Evolutionary conservation across 169 alveolate genomes (phyloP), one percentile per base, ranked within the genome.

Genomic region (Babesia bovis): DNA sequence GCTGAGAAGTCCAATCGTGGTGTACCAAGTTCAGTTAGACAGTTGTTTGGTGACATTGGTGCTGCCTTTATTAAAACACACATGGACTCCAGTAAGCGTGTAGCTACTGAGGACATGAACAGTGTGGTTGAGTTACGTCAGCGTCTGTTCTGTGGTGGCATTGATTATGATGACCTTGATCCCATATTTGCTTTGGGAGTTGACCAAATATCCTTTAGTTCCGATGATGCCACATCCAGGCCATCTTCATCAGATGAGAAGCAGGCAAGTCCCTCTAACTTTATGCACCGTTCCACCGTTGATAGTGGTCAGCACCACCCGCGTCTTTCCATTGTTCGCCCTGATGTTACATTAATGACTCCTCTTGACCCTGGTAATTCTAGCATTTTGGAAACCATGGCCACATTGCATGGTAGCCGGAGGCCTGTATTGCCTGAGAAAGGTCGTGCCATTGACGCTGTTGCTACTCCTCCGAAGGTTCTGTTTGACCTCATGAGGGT

Each of bases 401-500:
- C 55, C 23, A 45, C 40, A 36, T 55, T 78, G 55, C 87, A 78
- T 53, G 82, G 72, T 28, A 23, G 71, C 58, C 28, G 33, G 4
- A 23, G 87, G 6, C 87, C 87, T 42, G 50, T 51, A 21, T 49
- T 78, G 21, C 87, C 87, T n/a, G 77, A 85, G 28, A 40, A 17
- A 38, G 66, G 44, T 41, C 50, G 71, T 40, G 30, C 87, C 23
- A 38, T 78, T 32, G 87, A 78, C 44, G 5, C 84, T 13, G 59
- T 69, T 17, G 83, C 74, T 25, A 78, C 87, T 0, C 87, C 87
- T n/a, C 74, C 75, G 49, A 78, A 78, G 76, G 68, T 70, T 36
- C 63, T 78, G n/a, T 78, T 78, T 52, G 87, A 78, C 83, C 53
- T 78, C 32, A 42, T 78, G 23, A 40, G 87, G 28, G 60, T 78